Conservation (phyloP, 495 filamentous ascomycete genomes). For the Penicillium roqueforti region DNA sequence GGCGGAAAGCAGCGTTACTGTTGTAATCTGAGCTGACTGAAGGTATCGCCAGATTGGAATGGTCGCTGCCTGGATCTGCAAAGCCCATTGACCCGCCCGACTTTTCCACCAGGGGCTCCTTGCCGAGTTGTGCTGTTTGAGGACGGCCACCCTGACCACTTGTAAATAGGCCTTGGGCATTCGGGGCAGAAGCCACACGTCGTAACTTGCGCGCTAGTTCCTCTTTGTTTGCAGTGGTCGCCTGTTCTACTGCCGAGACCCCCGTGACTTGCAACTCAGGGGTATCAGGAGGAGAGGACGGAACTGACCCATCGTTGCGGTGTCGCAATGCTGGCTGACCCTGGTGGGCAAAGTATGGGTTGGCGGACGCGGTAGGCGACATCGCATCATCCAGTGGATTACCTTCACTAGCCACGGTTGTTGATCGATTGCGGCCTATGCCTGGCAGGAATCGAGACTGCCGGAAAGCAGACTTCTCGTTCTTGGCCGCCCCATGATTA, state of each 20-base stretch:
- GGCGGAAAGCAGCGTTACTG: conserved; percentile 65
- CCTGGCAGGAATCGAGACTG: conserved; percentile 80
- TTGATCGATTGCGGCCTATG: conserved; percentile 73
- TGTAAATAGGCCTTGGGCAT: conserved; percentile 88
- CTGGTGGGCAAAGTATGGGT: conserved; percentile 96
- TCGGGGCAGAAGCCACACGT: conserved; percentile 91
- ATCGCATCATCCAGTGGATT: conserved; percentile 82
- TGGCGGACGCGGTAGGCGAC: conserved; percentile 90
- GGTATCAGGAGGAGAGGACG: conserved; percentile 92
- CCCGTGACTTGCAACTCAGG: conserved; percentile 70
- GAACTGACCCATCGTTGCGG: conserved; percentile 92
- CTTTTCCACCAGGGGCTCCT: conserved; percentile 63
- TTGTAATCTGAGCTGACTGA: conserved; percentile 26
- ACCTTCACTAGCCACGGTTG: conserved; percentile 90
- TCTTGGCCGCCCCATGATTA: conserved; percentile 35
- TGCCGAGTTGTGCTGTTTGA: conserved; percentile 73
- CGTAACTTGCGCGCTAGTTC: conserved; percentile 88
- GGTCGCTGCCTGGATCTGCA: conserved; percentile 49
- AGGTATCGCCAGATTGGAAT: conserved; percentile 41
- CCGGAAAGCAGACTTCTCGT: conserved; percentile 66
- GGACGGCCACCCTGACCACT: conserved; percentile 66
- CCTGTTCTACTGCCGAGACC: conserved; percentile 69
- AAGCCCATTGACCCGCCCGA: conserved; percentile 53
- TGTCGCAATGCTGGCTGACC: conserved; percentile 89
- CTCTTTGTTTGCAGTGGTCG: conserved; percentile 78